A percentile compares a stretch with the other conserved stretches of the same genome.
phyloP scores from a whole-genome alignment of 331 rosid species.

The Telfairia occidentalis region DNA sequence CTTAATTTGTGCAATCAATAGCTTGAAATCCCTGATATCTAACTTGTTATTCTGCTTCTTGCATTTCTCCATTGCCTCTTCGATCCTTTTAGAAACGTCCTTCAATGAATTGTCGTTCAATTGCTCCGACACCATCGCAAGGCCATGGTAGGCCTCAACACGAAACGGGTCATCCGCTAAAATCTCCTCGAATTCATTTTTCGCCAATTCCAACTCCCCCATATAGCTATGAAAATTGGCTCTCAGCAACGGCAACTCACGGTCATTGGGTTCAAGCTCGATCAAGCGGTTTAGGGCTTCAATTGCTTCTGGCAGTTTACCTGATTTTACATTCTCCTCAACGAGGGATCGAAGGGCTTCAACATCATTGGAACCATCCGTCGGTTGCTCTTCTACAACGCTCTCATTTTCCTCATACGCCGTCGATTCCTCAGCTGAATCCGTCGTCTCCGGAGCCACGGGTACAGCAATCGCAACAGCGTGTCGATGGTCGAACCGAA shows the following conservation, averaged over 20 bases:
- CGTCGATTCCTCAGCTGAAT: conserved; percentile 16
- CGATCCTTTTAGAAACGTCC: conserved; percentile 34
- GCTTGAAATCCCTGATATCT: conserved; percentile 75
- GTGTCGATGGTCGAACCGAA: conserved; percentile 41
- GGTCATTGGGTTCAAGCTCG: conserved; percentile 53
- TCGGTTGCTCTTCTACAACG: conserved; percentile 26
- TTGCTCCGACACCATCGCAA: conserved; percentile 40
- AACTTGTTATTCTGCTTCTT: conserved; percentile 29
- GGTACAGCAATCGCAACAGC: conserved; percentile 62
- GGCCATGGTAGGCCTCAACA: conserved; percentile 70
- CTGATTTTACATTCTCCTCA: conserved; percentile 35
- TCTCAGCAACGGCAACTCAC: conserved; percentile 52
- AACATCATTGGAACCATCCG: conserved; percentile 24
- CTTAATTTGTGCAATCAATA: conserved; percentile 60
- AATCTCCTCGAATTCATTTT: conserved; percentile 36
- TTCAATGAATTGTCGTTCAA: conserved; percentile 20
- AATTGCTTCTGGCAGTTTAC: conserved; percentile 48
- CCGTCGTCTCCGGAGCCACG: conserved; percentile 22
- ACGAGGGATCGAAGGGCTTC: conserved; percentile 44
- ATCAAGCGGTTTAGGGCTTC: conserved; percentile 38
- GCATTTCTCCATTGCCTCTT: conserved; percentile 39
- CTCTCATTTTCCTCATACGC: conserved; percentile 31
- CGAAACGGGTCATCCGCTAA: conserved; percentile 43
- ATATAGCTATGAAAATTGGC: conserved; percentile 46
- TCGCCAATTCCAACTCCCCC: conserved; percentile 42